These are phyloP conservation scores for Flaveria ramosissima DNA, from an alignment of 129 eudicot species.

Conservation along the genomic window DNA sequence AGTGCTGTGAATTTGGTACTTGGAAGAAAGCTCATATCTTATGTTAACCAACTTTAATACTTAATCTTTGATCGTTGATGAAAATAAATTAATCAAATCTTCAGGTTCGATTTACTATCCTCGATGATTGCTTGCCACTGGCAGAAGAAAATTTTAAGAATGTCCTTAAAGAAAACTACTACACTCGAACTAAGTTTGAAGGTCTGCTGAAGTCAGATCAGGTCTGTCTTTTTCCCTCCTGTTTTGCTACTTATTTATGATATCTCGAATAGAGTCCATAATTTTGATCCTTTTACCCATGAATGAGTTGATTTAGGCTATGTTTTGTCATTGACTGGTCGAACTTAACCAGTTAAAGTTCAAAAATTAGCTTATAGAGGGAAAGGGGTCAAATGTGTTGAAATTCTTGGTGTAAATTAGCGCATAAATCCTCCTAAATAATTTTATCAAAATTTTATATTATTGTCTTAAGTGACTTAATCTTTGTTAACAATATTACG, in stretches of 20 bases:
- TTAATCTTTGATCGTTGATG: background rate
- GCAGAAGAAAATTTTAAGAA: constrained; percentile 80
- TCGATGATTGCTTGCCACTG: constrained; percentile 76
- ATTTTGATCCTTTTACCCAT: background rate
- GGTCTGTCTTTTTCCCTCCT: constrained; percentile 41
- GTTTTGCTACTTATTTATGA: background rate
- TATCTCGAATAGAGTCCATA: background rate
- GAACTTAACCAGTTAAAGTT: background rate
- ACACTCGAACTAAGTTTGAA: constrained; percentile 60
- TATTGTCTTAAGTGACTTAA: background rate
- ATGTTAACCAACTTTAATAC: background rate
- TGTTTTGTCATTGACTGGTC: background rate
- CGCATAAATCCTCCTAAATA: background rate
- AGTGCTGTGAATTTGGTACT: background rate
- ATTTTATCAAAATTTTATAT: background rate
- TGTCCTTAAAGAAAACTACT: constrained; percentile 74
- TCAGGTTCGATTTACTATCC: constrained; percentile 71
- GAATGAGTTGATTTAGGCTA: background rate
- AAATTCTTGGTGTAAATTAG: background rate
- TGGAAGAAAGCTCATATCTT: background rate
- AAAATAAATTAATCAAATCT: background rate
- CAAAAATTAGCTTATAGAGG: background rate
- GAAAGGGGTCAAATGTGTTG: background rate
- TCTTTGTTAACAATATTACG: background rate
- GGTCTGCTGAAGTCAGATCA: constrained; percentile 64